phyloP scores from a whole-genome alignment of 1,284 basidiomycete species.

The Irpex rosettiformis region DNA sequence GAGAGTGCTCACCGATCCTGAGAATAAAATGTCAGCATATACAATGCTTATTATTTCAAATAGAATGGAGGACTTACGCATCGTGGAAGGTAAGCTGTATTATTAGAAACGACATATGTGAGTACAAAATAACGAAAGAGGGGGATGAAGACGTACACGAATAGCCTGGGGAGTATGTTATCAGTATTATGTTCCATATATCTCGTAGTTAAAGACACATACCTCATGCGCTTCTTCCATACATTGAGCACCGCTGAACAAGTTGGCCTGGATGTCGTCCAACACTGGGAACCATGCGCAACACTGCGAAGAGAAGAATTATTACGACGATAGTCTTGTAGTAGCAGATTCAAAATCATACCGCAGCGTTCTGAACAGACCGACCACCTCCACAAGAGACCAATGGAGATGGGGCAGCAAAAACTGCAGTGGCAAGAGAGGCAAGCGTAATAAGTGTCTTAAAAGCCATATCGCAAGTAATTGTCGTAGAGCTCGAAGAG shows the following conservation, averaged over 20 bases:
- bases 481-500: background rate
- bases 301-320: conserved; percentile 1
- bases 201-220: background rate
- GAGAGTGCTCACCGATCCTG: no score
- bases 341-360: background rate
- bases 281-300: conserved; percentile 14
- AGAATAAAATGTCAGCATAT: background rate
- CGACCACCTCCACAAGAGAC: background rate
- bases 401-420: background rate
- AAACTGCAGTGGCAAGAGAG: background rate
- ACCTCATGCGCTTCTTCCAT: conserved; percentile 13
- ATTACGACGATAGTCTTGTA: background rate
- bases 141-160: background rate
- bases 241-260: conserved; percentile 14
- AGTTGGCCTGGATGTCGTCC: conserved; percentile 14
- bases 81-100: conserved; percentile 22
- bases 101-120: background rate
- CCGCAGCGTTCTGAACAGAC: background rate
- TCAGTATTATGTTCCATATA: background rate
- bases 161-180: background rate
- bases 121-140: background rate
- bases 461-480: background rate
- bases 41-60: conserved; percentile 8
- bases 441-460: background rate
- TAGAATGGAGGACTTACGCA: conserved; percentile 19